phyloP scores from a whole-genome alignment of 2,329 filamentous ascomycete species.

The Pezicula neosporulosa region DNA sequence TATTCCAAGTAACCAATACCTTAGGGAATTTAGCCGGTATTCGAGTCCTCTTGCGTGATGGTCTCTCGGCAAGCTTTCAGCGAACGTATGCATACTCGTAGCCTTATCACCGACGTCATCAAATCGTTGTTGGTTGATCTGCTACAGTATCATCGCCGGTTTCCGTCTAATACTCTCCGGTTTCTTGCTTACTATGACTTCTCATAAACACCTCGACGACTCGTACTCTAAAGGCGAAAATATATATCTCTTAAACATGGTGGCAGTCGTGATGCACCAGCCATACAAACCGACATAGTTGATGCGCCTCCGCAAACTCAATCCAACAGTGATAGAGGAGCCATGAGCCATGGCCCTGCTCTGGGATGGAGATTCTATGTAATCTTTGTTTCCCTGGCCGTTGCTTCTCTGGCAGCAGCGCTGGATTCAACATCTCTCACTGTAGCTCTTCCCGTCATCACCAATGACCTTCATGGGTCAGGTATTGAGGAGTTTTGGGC shows the following conservation, averaged over 20 bases:
- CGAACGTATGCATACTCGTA: too few species aligned
- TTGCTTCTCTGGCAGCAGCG: conserved; percentile 55
- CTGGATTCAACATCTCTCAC: conserved; percentile 61
- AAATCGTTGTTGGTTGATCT: not conserved
- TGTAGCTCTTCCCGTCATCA: conserved; percentile 51
- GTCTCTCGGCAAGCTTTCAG: too few species aligned
- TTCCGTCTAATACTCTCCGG: not conserved
- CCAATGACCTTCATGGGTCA: conserved; percentile 41
- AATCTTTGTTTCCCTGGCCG: conserved; percentile 5
- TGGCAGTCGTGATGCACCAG: not conserved
- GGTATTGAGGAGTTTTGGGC: conserved; percentile 64
- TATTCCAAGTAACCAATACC: not conserved
- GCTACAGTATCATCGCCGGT: not conserved
- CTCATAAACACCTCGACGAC: not conserved
- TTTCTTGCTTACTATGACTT: not conserved
- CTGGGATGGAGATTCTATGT: conserved; percentile 1
- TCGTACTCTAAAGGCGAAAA: not conserved
- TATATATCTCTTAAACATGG: not conserved
- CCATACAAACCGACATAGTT: not conserved
- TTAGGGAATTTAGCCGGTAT: not conserved
- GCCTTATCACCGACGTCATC: not conserved
- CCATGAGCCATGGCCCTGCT: not conserved
- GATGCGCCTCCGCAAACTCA: not conserved
- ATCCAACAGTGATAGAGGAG: not conserved
- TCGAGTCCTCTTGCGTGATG: too few species aligned